These are phyloP conservation scores for Paramyrothecium roridum DNA, from an alignment of 2,329 filamentous ascomycete genomes.

Conservation along the genomic window DNA sequence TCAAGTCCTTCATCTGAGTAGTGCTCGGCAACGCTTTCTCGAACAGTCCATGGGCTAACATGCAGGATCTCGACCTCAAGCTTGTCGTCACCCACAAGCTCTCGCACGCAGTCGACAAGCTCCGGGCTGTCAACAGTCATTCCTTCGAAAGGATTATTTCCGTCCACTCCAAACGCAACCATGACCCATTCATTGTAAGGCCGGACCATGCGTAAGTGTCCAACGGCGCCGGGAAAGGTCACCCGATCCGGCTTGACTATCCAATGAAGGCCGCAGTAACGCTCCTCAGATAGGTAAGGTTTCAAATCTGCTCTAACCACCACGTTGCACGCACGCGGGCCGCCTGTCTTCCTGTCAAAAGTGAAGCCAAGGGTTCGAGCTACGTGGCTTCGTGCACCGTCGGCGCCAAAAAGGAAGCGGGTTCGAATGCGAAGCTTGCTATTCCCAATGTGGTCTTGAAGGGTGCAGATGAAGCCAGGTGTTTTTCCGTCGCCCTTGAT, in stretches of 20 bases:
- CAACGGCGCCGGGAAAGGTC: slow-evolving; percentile 37
- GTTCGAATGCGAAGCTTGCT: no score
- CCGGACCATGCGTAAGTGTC: slow-evolving; percentile 51
- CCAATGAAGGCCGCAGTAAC: slow-evolving; percentile 54
- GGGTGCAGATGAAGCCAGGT: no score
- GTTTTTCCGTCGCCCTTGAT: no score
- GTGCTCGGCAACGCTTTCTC: slow-evolving; percentile 52
- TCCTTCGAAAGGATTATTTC: slow-evolving; percentile 13
- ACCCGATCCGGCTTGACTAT: slow-evolving; percentile 49
- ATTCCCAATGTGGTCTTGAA: no score
- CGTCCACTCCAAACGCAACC: no score
- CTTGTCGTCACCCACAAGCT: slow-evolving; percentile 48
- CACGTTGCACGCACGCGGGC: slow-evolving; percentile 31
- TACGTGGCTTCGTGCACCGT: slow-evolving; percentile 41
- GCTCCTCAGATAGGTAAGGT: slow-evolving; percentile 43
- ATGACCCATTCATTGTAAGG: slow-evolving; percentile 54
- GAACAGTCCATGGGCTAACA: slow-evolving; percentile 50
- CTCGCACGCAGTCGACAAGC: slow-evolving; percentile 28
- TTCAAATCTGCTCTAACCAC: slow-evolving; percentile 42
- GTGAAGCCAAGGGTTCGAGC: slow-evolving; percentile 27
- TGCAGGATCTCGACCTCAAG: slow-evolving; percentile 43
- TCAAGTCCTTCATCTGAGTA: slow-evolving; percentile 41
- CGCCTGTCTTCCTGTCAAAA: slow-evolving; percentile 19
- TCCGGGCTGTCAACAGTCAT: no score
- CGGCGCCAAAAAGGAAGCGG: slow-evolving; percentile 58